Percentiles rank a stretch among this genome's conserved stretches.
Conservation (phyloP, 2,329 filamentous ascomycete genomes). For the Arthroderma uncinatum region DNA sequence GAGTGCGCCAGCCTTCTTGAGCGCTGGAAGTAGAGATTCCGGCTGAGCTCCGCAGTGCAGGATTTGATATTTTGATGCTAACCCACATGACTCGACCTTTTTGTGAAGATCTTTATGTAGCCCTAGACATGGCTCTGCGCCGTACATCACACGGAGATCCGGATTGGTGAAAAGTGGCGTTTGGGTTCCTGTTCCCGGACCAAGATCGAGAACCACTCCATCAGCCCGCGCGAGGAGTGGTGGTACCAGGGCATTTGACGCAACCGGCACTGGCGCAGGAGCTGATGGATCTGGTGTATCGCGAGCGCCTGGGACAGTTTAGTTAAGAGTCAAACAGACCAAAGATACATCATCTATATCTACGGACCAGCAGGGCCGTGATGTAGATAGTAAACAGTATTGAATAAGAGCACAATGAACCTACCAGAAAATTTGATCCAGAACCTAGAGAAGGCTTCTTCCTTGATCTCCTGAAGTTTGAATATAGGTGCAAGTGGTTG, state of each 20-base stretch:
- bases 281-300: conserved; percentile 5
- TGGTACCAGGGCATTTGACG: conserved; percentile 32
- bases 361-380: not conserved
- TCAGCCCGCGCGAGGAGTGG: conserved; percentile 30
- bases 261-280: conserved; percentile 14
- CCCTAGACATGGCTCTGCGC: conserved; percentile 42
- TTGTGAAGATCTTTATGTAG: conserved; percentile 37
- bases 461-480: conserved; percentile 24
- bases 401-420: not conserved
- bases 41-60: conserved; percentile 40
- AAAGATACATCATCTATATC: not conserved
- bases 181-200: conserved; percentile 44
- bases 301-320: conserved; percentile 5
- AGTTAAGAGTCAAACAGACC: not conserved
- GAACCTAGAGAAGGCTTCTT: conserved; percentile 33
- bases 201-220: conserved; percentile 40
- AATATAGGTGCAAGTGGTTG: conserved; percentile 27
- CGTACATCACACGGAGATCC: conserved; percentile 40
- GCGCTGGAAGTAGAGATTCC: conserved; percentile 35
- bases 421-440: conserved; percentile 32
- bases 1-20: conserved; percentile 35
- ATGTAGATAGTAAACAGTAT: not conserved
- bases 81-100: conserved; percentile 32
- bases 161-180: conserved; percentile 36
- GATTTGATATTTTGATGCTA: conserved; percentile 41